Conservation (phyloP, 768 basidiomycete species). For the Tylopilus subfusipes region DNA sequence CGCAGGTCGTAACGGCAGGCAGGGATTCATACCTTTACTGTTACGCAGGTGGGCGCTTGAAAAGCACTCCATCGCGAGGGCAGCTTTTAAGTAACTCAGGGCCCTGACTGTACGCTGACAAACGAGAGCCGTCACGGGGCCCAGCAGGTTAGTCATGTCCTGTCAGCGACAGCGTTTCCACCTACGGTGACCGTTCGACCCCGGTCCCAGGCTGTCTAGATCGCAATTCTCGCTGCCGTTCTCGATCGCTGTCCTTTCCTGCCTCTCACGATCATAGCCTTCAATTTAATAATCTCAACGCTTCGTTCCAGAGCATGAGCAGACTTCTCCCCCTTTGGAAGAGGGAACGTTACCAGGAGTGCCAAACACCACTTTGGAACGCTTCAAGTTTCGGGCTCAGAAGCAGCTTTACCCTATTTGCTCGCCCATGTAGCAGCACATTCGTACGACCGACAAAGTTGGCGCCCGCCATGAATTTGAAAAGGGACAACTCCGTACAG, state of each 20-base stretch:
- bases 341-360: slow-evolving; percentile 72
- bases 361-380: slow-evolving; percentile 61
- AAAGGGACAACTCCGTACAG: not conserved
- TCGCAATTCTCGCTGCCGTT: no score
- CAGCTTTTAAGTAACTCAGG: slow-evolving; percentile 10
- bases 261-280: slow-evolving; percentile 28
- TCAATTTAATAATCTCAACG: slow-evolving; percentile 49
- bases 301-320: slow-evolving; percentile 40
- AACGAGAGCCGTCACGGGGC: no score
- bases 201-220: no score
- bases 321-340: slow-evolving; percentile 53
- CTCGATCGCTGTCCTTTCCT: not conserved
- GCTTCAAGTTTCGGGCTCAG: slow-evolving; percentile 27
- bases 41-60: not conserved
- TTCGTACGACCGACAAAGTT: not conserved
- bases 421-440: slow-evolving; percentile 1
- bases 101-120: not conserved
- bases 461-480: slow-evolving; percentile 2
- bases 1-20: slow-evolving; percentile 7
- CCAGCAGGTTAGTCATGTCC: no score
- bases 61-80: not conserved
- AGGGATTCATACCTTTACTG: slow-evolving; percentile 6
- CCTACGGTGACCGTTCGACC: no score
- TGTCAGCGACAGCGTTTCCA: no score
- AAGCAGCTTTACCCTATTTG: slow-evolving; percentile 56